Percentiles rank a stretch among this genome's conserved stretches.
phyloP scores from a whole-genome alignment of 768 basidiomycete genomes.

The Macrocybe gigantea region DNA sequence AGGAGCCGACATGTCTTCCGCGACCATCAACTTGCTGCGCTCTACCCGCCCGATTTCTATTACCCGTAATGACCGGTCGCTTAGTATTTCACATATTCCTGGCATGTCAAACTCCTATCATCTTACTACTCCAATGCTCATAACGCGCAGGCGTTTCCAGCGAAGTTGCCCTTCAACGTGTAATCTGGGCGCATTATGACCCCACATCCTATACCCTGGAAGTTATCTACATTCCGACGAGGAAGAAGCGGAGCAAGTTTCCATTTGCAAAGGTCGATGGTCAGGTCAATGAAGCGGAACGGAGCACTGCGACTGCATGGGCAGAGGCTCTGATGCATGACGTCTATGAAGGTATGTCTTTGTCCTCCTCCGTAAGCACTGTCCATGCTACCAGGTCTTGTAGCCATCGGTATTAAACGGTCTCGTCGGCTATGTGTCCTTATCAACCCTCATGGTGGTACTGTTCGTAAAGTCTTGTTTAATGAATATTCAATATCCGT shows the following conservation, averaged over 20 bases:
- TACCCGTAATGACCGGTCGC: too few species aligned
- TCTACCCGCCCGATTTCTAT: too few species aligned
- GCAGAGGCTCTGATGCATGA: constrained; percentile 43
- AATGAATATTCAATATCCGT: not conserved
- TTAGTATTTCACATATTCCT: too few species aligned
- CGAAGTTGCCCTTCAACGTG: constrained; percentile 36
- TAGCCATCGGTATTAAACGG: constrained; percentile 45
- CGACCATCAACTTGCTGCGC: too few species aligned
- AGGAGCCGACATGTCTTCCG: too few species aligned
- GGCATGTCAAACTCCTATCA: too few species aligned
- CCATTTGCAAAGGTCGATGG: constrained; percentile 40
- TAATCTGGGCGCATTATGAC: constrained; percentile 46
- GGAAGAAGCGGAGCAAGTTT: constrained; percentile 31
- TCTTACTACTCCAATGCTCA: too few species aligned
- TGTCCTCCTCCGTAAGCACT: not conserved
- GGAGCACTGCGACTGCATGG: constrained; percentile 40
- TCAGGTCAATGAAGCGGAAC: constrained; percentile 27
- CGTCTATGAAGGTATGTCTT: constrained; percentile 55
- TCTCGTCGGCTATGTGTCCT: constrained; percentile 57
- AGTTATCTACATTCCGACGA: constrained; percentile 46
- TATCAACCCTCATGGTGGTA: constrained; percentile 79
- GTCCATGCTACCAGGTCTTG: not conserved
- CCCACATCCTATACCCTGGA: constrained; percentile 28
- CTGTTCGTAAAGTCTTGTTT: constrained; percentile 34
- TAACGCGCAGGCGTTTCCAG: constrained; percentile 13